Evolutionary conservation across 2,329 filamentous ascomycete species (phyloP).

Genomic region (Sporothrix phasma): DNA sequence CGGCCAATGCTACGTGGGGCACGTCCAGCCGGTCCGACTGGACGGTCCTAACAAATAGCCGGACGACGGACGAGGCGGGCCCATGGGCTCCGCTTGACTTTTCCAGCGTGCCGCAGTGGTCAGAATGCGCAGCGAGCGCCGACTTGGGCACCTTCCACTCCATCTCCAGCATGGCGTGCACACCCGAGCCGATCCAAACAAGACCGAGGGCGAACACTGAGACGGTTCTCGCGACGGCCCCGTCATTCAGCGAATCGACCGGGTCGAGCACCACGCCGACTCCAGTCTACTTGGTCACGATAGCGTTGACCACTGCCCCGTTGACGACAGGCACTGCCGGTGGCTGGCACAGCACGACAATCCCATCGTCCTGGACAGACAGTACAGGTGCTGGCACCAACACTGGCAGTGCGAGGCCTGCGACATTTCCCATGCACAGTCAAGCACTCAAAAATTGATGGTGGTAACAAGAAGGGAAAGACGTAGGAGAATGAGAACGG

Average conservation of each 20-base stretch:
- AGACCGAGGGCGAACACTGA: too few relatives aligned
- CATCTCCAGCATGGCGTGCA: background rate
- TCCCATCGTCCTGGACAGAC: background rate
- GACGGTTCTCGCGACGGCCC: background rate
- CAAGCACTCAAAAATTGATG: background rate
- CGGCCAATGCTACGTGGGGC: slow-evolving; percentile 1
- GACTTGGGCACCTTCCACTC: background rate
- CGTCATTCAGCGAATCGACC: too few relatives aligned
- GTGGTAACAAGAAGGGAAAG: background rate
- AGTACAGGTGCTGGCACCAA: background rate
- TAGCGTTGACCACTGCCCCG: background rate
- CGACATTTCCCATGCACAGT: background rate
- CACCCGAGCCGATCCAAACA: too few relatives aligned
- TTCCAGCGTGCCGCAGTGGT: background rate
- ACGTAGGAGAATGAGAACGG: background rate
- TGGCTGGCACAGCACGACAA: background rate
- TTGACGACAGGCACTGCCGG: background rate
- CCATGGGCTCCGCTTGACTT: slow-evolving; percentile 4
- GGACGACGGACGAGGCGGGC: background rate
- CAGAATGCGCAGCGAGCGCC: background rate
- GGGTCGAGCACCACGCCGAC: background rate
- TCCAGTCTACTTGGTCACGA: background rate
- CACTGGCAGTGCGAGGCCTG: too few relatives aligned
- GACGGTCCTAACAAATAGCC: background rate
- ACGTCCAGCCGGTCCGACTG: slow-evolving; percentile 7